Percentiles rank a stretch among this genome's conserved stretches.
These are phyloP conservation scores for Climacium dendroides DNA, from an alignment of 225 moss, liverwort and hornwort genomes.

Conservation along the genomic window DNA sequence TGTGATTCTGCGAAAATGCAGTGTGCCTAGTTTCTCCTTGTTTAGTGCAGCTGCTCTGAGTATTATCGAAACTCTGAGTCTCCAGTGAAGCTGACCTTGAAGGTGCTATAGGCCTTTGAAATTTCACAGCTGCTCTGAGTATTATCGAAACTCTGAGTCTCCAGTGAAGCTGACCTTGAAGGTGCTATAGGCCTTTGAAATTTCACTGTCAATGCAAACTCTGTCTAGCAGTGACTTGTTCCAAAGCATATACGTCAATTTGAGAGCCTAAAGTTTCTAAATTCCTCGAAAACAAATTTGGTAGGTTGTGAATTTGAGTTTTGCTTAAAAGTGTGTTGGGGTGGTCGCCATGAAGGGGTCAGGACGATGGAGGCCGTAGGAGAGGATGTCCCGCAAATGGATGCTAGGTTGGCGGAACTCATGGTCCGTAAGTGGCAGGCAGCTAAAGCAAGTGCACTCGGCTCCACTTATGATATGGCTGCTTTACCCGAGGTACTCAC, in stretches of 20 bases:
- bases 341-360: slow-evolving; percentile 26
- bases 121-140: neutral
- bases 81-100: neutral
- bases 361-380: slow-evolving; percentile 24
- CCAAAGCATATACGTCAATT: neutral
- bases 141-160: neutral
- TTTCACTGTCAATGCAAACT: neutral
- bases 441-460: slow-evolving; percentile 89
- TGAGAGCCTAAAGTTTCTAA: neutral
- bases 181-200: neutral
- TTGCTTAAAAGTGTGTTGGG: slow-evolving; percentile 9
- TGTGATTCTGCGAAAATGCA: neutral
- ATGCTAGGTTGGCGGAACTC: slow-evolving; percentile 72
- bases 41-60: neutral
- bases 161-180: neutral
- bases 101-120: neutral
- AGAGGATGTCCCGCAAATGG: slow-evolving; percentile 64
- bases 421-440: slow-evolving; percentile 91
- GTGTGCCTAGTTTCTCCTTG: neutral
- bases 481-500: slow-evolving; percentile 68
- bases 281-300: neutral
- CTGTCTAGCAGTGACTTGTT: neutral
- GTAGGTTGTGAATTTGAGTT: neutral
- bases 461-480: slow-evolving; percentile 58
- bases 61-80: neutral